These are phyloP conservation scores for Podaxis sp. DNA, from an alignment of 768 basidiomycete genomes.

Conservation along the genomic window DNA sequence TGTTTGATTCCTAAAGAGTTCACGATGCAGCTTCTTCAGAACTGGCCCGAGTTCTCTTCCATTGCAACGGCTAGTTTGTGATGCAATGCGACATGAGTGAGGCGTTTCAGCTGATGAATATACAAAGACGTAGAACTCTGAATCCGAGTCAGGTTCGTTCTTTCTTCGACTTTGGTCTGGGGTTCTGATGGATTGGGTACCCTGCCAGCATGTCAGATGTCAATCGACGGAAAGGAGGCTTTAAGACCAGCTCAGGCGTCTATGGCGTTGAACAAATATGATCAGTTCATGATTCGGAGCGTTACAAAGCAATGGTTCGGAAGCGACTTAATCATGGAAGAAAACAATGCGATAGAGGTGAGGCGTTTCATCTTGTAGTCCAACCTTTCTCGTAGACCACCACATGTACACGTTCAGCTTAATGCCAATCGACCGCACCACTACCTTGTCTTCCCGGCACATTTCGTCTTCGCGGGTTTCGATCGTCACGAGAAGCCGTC, in stretches of 20 bases:
- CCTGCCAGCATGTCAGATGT: background rate
- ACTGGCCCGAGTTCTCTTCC: background rate
- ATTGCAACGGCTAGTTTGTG: background rate
- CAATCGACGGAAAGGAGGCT: background rate
- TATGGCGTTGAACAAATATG: background rate
- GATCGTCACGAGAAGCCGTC: constrained; percentile 56
- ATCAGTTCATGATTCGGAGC: background rate
- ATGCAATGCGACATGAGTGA: constrained; percentile 8
- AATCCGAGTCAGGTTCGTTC: background rate
- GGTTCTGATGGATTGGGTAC: background rate
- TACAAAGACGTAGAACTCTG: background rate
- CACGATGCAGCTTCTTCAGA: background rate
- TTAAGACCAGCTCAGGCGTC: background rate
- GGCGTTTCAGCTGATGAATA: constrained; percentile 5
- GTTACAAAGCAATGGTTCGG: background rate
- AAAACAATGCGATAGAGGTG: constrained; percentile 14
- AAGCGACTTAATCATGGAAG: background rate
- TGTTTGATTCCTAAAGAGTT: background rate
- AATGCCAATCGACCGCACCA: constrained; percentile 48
- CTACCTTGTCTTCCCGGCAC: constrained; percentile 42
- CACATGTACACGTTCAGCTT: constrained; percentile 43
- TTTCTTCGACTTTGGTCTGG: background rate
- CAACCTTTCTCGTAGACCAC: background rate
- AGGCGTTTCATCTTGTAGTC: constrained; percentile 12
- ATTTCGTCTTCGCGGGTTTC: constrained; percentile 51